Base-by-base conservation (phyloP, 2,329 filamentous ascomycete species). In the Penicillium sp. region DNA sequence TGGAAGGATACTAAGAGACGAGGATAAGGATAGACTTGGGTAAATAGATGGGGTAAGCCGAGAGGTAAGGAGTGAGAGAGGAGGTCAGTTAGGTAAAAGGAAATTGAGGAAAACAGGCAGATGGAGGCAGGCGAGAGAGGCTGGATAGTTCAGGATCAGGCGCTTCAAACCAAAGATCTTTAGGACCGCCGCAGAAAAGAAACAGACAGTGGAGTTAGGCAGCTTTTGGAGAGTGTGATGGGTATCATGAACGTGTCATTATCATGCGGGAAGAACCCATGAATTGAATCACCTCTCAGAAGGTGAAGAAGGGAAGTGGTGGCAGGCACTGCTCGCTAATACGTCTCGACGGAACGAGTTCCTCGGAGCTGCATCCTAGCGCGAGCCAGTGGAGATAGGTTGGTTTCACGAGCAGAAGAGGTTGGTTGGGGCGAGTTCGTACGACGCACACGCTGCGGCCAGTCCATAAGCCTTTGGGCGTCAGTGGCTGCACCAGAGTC, bases 401-500 rank as follows among this genome's bases (percentile, higher is more conserved):
- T 51, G 26, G 36, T 42, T 9, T 48, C 43, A 18, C 41, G 50
- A 13, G 27, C 25, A n/a, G 36, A 43, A 19, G 41, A 53, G n/a
- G 27, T 31, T 13, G 36, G 34, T 17, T 42, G 33, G 13, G 40
- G 33, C 15, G 37, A 28, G 4, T 39, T 47, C 10, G 36, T 32
- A 18, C 45, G 35, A 10, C 34, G 36, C 6, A 48, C 35, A 30
- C 53, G 53, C 15, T 53, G 53, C 2, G 62, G 50, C 54, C 60
- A 65, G 33, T 48, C 60, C 50, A 64, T 60, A 8, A 65, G 43
- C 26, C 53, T 57, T 14, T 61, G 56, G 3, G 61, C 57, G 32
- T 57, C 56, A 17, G 45, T 45, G 2, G 56, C 48, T 0, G 55
- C 50, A 1, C 53, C 49, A 16, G 54, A 51, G 16, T 59, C 52